phyloP scores from a whole-genome alignment of 192 early-diverging fungal genomes.

The Haplosporangium gracile region DNA sequence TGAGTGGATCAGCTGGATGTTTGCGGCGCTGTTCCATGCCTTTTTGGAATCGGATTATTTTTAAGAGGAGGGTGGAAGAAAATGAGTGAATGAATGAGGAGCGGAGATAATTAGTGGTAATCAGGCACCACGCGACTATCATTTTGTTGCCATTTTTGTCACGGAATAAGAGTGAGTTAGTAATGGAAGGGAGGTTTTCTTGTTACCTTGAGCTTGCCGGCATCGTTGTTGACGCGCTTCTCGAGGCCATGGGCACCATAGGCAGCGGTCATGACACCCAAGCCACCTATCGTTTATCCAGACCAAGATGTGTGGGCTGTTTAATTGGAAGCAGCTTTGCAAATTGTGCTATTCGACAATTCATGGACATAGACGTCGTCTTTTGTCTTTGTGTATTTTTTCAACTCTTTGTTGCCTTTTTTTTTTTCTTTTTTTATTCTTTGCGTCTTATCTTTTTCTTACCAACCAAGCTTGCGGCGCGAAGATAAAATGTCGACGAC shows the following conservation, averaged over 20 bases:
- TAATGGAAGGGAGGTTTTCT: not conserved
- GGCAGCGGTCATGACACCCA: conserved; percentile 42
- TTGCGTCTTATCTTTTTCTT: not conserved
- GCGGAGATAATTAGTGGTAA: not conserved
- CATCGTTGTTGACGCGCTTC: conserved; percentile 49
- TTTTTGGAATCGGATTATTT: not conserved
- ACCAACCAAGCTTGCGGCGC: conserved; percentile 36
- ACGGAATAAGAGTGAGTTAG: too few relatives aligned
- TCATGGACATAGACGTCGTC: too few relatives aligned
- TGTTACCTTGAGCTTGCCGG: conserved; percentile 44
- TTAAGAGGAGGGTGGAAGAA: not conserved
- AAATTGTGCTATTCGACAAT: not conserved
- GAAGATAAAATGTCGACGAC: conserved; percentile 50
- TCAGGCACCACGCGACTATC: not conserved
- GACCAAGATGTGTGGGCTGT: too few relatives aligned
- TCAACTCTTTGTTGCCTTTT: not conserved
- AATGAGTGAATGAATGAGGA: not conserved
- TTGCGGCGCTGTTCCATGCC: conserved; percentile 67
- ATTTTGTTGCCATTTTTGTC: not conserved
- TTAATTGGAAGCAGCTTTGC: not conserved
- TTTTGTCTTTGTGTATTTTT: not conserved
- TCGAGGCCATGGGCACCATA: conserved; percentile 53
- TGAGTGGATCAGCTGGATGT: conserved; percentile 68
- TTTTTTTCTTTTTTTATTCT: not conserved
- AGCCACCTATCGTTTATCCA: conserved; percentile 22